Conservation (phyloP, 2,329 filamentous ascomycete species). For the Tolypocladium cylindrosporum region DNA sequence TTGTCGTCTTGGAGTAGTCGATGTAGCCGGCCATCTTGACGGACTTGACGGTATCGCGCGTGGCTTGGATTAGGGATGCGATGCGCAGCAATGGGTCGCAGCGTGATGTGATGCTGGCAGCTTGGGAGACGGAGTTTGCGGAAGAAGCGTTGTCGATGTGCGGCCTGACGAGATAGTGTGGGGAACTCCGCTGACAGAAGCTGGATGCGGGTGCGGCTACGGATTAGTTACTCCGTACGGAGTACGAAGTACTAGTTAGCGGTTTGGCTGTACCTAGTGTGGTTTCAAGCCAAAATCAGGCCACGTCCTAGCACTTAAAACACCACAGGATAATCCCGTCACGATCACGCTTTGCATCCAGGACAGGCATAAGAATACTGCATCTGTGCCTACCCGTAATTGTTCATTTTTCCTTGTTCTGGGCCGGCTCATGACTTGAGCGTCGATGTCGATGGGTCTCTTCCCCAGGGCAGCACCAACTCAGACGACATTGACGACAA, state of each 20-base stretch:
- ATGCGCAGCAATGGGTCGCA: not conserved
- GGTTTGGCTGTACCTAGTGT: too few relatives aligned
- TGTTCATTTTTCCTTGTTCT: not conserved
- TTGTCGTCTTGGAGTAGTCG: constrained; percentile 47
- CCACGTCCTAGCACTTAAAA: not conserved
- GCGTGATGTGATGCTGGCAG: not conserved
- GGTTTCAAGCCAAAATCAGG: not conserved
- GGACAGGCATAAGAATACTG: not conserved
- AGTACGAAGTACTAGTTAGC: too few relatives aligned
- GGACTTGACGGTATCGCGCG: not conserved
- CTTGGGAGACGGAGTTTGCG: not conserved
- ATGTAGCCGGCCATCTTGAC: constrained; percentile 27
- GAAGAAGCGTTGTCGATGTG: not conserved
- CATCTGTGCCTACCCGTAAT: not conserved
- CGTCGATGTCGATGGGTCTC: too few relatives aligned
- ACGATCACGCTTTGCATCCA: not conserved
- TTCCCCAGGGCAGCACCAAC: too few relatives aligned
- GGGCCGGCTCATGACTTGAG: too few relatives aligned
- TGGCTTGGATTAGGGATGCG: not conserved
- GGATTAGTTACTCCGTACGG: too few relatives aligned
- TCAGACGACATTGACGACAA: not conserved
- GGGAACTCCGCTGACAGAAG: not conserved
- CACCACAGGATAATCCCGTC: not conserved
- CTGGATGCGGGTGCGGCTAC: not conserved
- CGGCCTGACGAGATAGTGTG: not conserved